phyloP scores from a whole-genome alignment of 1,284 basidiomycete genomes.

The Cystobasidium slooffiae region DNA sequence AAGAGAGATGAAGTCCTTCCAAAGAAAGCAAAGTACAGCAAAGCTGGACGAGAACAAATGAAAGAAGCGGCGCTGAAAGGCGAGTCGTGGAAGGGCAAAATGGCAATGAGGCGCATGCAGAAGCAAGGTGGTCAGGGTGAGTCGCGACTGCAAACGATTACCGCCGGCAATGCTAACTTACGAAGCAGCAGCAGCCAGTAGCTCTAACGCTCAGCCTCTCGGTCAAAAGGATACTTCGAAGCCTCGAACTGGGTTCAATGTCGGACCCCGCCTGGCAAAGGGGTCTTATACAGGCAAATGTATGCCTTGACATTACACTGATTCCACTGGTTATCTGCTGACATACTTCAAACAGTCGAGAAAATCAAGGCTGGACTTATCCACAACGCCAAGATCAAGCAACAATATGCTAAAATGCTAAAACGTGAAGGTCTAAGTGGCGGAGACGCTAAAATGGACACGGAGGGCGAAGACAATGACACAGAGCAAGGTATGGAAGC shows the following conservation, averaged over 20 bases:
- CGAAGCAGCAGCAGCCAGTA: background rate
- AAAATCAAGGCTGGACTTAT: slow-evolving; percentile 63
- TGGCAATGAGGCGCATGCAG: slow-evolving; percentile 25
- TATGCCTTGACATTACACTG: background rate
- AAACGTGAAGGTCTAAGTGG: slow-evolving; percentile 58
- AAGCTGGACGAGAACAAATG: slow-evolving; percentile 23
- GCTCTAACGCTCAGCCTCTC: background rate
- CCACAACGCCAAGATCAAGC: slow-evolving; percentile 62
- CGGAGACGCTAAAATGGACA: slow-evolving; percentile 17
- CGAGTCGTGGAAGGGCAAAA: slow-evolving; percentile 25
- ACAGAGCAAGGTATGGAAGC: slow-evolving; percentile 1
- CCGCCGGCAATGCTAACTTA: background rate
- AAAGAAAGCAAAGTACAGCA: slow-evolving; percentile 28
- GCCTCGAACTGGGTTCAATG: slow-evolving; percentile 29
- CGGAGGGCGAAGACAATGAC: slow-evolving; percentile 8
- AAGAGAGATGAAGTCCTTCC: slow-evolving; percentile 12
- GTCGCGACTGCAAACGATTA: background rate
- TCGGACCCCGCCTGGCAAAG: slow-evolving; percentile 28
- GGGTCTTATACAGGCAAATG: slow-evolving; percentile 41
- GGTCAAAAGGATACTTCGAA: background rate
- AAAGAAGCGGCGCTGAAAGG: slow-evolving; percentile 21
- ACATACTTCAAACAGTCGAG: slow-evolving; percentile 56
- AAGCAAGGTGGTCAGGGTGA: slow-evolving; percentile 8
- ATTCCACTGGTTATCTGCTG: no score
- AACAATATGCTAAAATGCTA: slow-evolving; percentile 60